Conservation (phyloP, 139 green algal genomes). For the Micractinium conductrix region DNA sequence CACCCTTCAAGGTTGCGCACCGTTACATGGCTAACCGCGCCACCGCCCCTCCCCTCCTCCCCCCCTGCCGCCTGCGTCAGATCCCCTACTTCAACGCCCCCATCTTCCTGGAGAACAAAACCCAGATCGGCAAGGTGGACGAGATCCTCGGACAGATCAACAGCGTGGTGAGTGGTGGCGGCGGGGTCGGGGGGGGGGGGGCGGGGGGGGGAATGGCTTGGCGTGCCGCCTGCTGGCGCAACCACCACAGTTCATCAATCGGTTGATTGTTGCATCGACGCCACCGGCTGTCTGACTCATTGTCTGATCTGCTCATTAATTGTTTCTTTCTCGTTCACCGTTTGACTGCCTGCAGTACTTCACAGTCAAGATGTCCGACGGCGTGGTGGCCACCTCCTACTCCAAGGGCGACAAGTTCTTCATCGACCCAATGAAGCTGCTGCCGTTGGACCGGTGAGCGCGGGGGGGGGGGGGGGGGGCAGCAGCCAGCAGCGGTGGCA, state of each 20-base stretch:
- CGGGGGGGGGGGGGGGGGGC: too few species aligned
- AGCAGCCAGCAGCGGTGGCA: too few species aligned
- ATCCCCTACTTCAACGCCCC: conserved; percentile 99
- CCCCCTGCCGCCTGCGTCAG: conserved; percentile 46
- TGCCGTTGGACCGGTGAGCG: conserved; percentile 88
- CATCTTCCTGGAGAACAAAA: conserved; percentile 99
- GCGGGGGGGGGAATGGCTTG: too few species aligned
- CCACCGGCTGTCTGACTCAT: too few species aligned
- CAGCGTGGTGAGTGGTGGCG: conserved; percentile 70
- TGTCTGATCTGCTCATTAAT: not conserved
- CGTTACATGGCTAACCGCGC: too few species aligned
- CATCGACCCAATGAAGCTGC: conserved; percentile 92
- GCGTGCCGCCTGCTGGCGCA: too few species aligned
- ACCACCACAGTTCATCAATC: too few species aligned
- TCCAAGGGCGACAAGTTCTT: conserved; percentile 95
- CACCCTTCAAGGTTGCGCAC: too few species aligned
- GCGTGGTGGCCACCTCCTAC: conserved; percentile 94
- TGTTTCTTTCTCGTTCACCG: not conserved
- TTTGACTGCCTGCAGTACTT: conserved; percentile 59
- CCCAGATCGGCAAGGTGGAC: conserved; percentile 97
- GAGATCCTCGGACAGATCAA: conserved; percentile 99
- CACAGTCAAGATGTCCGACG: conserved; percentile 97
- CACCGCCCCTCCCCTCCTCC: not conserved
- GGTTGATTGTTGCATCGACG: too few species aligned
- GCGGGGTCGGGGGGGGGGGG: not conserved